Percentiles rank a stretch among this genome's conserved stretches.
These are phyloP conservation scores for Aphanomyces euteiches DNA, from an alignment of 352 stramenopile species.

Conservation along the genomic window DNA sequence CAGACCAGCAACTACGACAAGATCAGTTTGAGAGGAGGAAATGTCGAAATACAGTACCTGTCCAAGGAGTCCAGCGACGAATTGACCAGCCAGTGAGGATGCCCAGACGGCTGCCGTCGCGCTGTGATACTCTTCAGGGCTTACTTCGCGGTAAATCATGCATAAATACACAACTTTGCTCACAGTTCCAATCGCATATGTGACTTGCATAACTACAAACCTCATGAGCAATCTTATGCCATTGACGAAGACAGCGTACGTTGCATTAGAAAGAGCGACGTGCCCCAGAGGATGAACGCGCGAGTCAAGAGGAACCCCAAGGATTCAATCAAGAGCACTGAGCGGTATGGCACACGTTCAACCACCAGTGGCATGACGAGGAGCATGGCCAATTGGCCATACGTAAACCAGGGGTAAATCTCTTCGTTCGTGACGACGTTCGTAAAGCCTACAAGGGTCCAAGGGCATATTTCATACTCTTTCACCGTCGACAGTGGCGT, in stretches of 20 bases:
- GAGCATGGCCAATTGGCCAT: slow-evolving; percentile 27
- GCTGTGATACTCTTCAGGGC: slow-evolving; percentile 24
- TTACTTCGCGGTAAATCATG: slow-evolving; percentile 30
- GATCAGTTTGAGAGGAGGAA: neutral
- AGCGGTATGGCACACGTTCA: slow-evolving; percentile 28
- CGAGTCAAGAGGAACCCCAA: slow-evolving; percentile 24
- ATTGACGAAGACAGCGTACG: neutral
- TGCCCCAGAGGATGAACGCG: slow-evolving; percentile 10
- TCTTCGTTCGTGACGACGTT: slow-evolving; percentile 21
- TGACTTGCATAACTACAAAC: slow-evolving; percentile 24
- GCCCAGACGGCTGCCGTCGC: slow-evolving; percentile 25
- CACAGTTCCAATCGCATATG: slow-evolving; percentile 22
- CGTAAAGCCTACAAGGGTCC: slow-evolving; percentile 14
- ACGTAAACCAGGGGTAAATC: slow-evolving; percentile 29
- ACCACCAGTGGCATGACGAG: slow-evolving; percentile 23
- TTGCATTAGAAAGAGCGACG: slow-evolving; percentile 29
- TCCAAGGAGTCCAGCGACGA: slow-evolving; percentile 21
- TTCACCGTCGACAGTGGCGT: neutral
- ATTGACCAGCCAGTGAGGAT: slow-evolving; percentile 20
- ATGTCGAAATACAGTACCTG: neutral
- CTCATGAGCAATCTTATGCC: too few species aligned
- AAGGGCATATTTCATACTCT: too few species aligned
- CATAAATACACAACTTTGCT: slow-evolving; percentile 27
- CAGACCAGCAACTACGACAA: slow-evolving; percentile 17
- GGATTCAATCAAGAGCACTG: slow-evolving; percentile 28